These are phyloP conservation scores for Pseudodiploospora longispora DNA, from an alignment of 2,329 filamentous ascomycete genomes.

Conservation along the genomic window DNA sequence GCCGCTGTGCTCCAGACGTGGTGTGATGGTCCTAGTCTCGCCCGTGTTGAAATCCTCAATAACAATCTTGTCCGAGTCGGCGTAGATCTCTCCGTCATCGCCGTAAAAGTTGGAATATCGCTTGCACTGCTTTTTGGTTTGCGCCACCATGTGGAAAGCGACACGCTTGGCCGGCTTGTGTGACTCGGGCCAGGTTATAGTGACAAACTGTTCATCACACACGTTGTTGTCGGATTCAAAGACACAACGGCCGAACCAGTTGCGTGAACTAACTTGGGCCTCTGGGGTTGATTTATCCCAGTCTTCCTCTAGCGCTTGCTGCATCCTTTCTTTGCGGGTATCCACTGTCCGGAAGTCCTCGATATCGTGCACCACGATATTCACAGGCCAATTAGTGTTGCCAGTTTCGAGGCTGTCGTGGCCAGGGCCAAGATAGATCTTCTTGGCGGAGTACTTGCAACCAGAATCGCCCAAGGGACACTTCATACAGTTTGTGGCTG, in stretches of 20 bases:
- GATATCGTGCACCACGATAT: slow-evolving; percentile 86
- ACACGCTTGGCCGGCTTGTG: slow-evolving; percentile 68
- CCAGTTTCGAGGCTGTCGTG: slow-evolving; percentile 53
- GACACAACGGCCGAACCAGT: slow-evolving; percentile 92
- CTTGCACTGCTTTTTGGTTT: slow-evolving; percentile 79
- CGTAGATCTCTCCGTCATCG: slow-evolving; percentile 74
- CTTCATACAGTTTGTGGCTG: slow-evolving; percentile 77
- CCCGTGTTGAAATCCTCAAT: slow-evolving; percentile 51
- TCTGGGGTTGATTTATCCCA: slow-evolving; percentile 42
- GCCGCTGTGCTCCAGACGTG: slow-evolving; percentile 27
- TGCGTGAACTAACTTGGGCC: slow-evolving; percentile 40
- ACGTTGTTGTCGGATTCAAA: slow-evolving; percentile 92
- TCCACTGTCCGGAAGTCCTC: slow-evolving; percentile 57
- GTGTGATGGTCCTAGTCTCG: slow-evolving; percentile 20
- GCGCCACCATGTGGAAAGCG: slow-evolving; percentile 88
- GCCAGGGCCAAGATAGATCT: slow-evolving; percentile 67
- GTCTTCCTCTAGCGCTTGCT: slow-evolving; percentile 41
- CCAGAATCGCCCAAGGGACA: slow-evolving; percentile 58
- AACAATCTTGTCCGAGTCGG: slow-evolving; percentile 70
- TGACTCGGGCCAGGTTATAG: slow-evolving; percentile 75
- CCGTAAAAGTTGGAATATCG: slow-evolving; percentile 82
- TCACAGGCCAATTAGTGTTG: slow-evolving; percentile 72
- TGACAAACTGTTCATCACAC: slow-evolving; percentile 86
- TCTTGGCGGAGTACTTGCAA: slow-evolving; percentile 80
- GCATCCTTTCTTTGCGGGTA: slow-evolving; percentile 31